These are phyloP conservation scores for Dryas integrifolia DNA, from an alignment of 331 rosid genomes.

Conservation along the genomic window DNA sequence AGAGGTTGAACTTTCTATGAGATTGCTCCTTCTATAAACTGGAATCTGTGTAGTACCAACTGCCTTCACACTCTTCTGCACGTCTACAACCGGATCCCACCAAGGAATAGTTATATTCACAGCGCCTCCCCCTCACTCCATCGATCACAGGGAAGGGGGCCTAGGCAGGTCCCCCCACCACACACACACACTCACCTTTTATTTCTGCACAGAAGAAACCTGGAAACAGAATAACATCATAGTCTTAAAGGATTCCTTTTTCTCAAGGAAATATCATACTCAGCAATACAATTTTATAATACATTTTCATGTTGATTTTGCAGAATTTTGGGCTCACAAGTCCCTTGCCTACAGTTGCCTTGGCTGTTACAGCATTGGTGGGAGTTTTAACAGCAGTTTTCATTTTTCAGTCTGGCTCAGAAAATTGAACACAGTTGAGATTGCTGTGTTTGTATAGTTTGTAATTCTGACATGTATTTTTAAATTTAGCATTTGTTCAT, in stretches of 20 bases:
- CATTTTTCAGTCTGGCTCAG: conserved; percentile 91
- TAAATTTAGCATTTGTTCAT: conserved; percentile 23
- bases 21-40: background rate
- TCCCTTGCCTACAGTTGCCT: conserved; percentile 82
- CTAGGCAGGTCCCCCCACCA: too few species aligned
- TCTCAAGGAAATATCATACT: background rate
- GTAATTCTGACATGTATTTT: conserved; percentile 24
- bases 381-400: conserved; percentile 81
- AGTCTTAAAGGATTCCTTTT: background rate
- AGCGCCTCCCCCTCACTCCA: too few species aligned
- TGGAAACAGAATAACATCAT: background rate
- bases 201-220: background rate
- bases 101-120: background rate
- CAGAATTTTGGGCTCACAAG: conserved; percentile 77
- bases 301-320: conserved; percentile 26
- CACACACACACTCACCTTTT: background rate
- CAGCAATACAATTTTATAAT: background rate
- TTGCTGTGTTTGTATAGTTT: conserved; percentile 36
- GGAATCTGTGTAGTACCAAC: background rate
- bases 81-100: background rate
- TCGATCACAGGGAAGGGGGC: background rate
- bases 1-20: background rate
- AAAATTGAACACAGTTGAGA: conserved; percentile 41
- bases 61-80: background rate
- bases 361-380: conserved; percentile 78